phyloP scores from a whole-genome alignment of 2,329 filamentous ascomycete species.

The Fusarium domesticum region DNA sequence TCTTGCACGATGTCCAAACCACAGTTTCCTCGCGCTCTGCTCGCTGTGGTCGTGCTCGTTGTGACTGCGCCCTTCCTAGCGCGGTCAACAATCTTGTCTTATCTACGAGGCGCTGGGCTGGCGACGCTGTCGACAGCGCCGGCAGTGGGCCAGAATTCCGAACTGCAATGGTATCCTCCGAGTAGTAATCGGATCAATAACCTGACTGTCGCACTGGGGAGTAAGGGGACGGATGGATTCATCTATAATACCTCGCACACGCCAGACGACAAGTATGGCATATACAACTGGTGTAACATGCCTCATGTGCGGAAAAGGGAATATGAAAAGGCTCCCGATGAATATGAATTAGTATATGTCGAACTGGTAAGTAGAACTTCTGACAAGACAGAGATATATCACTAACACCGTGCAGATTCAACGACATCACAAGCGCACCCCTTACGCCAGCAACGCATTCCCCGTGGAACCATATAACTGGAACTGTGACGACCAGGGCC shows the following conservation, averaged over 20 bases:
- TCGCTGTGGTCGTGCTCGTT: slow-evolving; percentile 1
- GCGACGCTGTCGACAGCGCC: slow-evolving; percentile 15
- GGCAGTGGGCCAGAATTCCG: slow-evolving; percentile 24
- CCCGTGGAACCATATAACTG: slow-evolving; percentile 69
- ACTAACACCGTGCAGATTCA: slow-evolving; percentile 55
- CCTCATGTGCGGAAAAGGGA: slow-evolving; percentile 69
- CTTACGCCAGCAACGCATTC: slow-evolving; percentile 75
- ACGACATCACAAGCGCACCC: slow-evolving; percentile 80
- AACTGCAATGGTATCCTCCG: slow-evolving; percentile 58
- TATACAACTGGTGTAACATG: slow-evolving; percentile 86
- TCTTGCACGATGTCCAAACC: too few relatives aligned
- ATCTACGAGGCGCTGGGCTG: slow-evolving; percentile 9
- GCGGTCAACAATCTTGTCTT: slow-evolving; percentile 16
- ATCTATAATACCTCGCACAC: slow-evolving; percentile 65
- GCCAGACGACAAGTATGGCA: slow-evolving; percentile 55
- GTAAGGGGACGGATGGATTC: slow-evolving; percentile 67
- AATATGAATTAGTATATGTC: slow-evolving; percentile 70
- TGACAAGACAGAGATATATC: not conserved
- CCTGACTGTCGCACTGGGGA: slow-evolving; percentile 54
- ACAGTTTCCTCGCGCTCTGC: slow-evolving; percentile 4
- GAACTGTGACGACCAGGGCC: slow-evolving; percentile 67
- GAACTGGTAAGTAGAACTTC: slow-evolving; percentile 57
- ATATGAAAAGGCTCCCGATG: slow-evolving; percentile 53
- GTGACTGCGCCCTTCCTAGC: slow-evolving; percentile 6
- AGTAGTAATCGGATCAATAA: slow-evolving; percentile 57